These are phyloP conservation scores for Tetratostichococcus sp. DNA, from an alignment of 139 green algal species.

Conservation along the genomic window DNA sequence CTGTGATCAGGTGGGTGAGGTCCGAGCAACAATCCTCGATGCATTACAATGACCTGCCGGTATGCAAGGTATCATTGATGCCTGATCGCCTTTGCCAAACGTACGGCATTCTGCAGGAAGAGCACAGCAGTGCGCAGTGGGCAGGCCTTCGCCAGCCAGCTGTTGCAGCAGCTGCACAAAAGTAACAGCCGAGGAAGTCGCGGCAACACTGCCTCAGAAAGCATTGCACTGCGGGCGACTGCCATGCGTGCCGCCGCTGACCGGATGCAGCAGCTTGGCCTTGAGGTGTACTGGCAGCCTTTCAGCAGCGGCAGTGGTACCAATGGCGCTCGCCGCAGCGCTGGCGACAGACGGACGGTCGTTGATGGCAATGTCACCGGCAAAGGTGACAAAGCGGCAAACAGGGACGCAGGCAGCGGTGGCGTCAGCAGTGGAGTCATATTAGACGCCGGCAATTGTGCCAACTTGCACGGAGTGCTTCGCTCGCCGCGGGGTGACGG, in stretches of 20 bases:
- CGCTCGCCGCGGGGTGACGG: conserved; percentile 44
- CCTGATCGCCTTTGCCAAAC: too few relatives aligned
- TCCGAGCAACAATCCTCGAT: too few relatives aligned
- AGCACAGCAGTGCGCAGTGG: not conserved
- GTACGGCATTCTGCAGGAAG: too few relatives aligned
- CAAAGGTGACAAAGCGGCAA: not conserved
- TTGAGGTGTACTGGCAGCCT: not conserved
- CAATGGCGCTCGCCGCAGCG: not conserved
- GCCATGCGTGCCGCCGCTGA: not conserved
- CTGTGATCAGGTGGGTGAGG: conserved; percentile 37
- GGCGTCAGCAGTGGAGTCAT: not conserved
- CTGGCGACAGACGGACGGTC: too few relatives aligned
- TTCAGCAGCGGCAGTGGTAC: not conserved
- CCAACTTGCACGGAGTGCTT: conserved; percentile 40
- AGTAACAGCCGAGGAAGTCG: not conserved
- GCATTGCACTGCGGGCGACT: too few relatives aligned
- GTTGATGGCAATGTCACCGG: too few relatives aligned
- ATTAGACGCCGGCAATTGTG: conserved; percentile 20
- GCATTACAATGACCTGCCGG: too few relatives aligned
- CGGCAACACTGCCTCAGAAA: not conserved
- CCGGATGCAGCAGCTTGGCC: not conserved
- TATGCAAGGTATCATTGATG: too few relatives aligned
- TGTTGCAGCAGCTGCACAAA: not conserved
- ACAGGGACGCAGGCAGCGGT: conserved; percentile 2
- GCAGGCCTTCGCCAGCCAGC: not conserved